Conservation (phyloP, 192 early-diverging fungal species). For the Globomyces pollinis-pini region DNA sequence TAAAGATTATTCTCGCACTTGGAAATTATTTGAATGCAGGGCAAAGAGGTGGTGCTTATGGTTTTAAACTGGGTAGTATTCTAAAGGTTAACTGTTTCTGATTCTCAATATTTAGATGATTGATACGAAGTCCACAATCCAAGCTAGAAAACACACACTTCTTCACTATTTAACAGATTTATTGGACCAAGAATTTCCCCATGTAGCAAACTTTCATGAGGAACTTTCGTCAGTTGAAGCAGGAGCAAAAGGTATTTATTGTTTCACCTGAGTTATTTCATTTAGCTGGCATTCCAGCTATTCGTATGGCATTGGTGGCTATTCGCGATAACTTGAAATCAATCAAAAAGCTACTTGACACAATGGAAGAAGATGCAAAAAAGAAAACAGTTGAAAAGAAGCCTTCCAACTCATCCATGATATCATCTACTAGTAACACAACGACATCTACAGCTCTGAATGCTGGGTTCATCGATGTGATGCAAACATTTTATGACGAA, state of each 20-base stretch:
- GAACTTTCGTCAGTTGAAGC: slow-evolving; percentile 37
- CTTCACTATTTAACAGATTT: slow-evolving; percentile 40
- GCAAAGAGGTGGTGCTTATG: slow-evolving; percentile 42
- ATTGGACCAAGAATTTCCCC: slow-evolving; percentile 38
- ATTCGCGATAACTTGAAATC: slow-evolving; percentile 31
- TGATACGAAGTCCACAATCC: slow-evolving; percentile 37
- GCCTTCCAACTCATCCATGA: slow-evolving; percentile 7
- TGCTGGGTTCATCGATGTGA: slow-evolving; percentile 15
- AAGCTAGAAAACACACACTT: slow-evolving; percentile 35
- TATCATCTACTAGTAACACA: background rate
- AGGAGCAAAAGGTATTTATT: slow-evolving; percentile 33
- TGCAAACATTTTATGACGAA: slow-evolving; percentile 24
- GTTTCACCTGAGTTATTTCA: background rate
- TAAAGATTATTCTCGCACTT: slow-evolving; percentile 39
- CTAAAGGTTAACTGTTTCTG: slow-evolving; percentile 32
- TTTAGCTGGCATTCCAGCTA: slow-evolving; percentile 33
- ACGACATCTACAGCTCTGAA: background rate
- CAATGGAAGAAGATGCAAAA: slow-evolving; percentile 17
- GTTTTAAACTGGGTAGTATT: slow-evolving; percentile 40
- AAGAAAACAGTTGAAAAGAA: slow-evolving; percentile 16
- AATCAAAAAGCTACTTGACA: slow-evolving; percentile 26
- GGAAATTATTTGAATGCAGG: slow-evolving; percentile 51
- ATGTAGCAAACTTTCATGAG: slow-evolving; percentile 24
- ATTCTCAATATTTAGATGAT: slow-evolving; percentile 18
- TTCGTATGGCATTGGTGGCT: slow-evolving; percentile 23